These are phyloP conservation scores for Crithidia thermophila DNA, from an alignment of 208 protist genomes.

Conservation along the genomic window DNA sequence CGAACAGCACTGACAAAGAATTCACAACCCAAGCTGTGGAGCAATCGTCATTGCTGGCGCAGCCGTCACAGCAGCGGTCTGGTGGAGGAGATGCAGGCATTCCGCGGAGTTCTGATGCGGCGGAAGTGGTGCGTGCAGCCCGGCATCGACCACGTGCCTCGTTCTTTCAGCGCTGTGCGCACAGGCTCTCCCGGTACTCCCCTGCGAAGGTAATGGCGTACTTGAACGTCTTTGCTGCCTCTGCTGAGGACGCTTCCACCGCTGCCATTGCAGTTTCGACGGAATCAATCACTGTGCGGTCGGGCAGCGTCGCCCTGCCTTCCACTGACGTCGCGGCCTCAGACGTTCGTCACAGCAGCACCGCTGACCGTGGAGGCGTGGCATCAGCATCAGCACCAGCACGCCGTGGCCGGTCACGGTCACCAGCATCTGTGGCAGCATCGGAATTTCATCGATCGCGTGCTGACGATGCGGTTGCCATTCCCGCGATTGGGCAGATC, in stretches of 20 bases:
- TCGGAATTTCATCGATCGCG: no score
- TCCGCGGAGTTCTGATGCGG: no score
- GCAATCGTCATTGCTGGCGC: no score
- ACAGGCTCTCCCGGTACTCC: constrained; percentile 7
- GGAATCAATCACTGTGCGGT: no score
- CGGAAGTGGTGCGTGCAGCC: not conserved
- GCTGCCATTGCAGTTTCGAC: not conserved
- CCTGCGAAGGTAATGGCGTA: not conserved
- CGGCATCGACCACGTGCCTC: not conserved
- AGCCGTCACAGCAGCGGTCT: no score
- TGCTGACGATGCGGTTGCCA: not conserved
- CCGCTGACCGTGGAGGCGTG: no score
- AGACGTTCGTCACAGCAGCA: not conserved
- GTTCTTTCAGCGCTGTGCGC: not conserved
- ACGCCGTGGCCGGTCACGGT: no score
- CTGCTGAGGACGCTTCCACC: not conserved
- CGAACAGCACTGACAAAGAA: no score
- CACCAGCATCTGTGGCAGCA: no score
- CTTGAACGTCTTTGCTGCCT: constrained; percentile 3
- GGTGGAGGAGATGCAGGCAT: no score
- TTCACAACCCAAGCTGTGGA: no score
- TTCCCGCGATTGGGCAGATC: constrained; percentile 22
- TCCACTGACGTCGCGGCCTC: not conserved
- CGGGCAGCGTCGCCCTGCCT: no score
- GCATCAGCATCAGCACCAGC: not conserved